Percentiles rank a stretch among this genome's conserved stretches.
phyloP scores from a whole-genome alignment of 2,329 filamentous ascomycete species.

The Colletotrichum sp. region DNA sequence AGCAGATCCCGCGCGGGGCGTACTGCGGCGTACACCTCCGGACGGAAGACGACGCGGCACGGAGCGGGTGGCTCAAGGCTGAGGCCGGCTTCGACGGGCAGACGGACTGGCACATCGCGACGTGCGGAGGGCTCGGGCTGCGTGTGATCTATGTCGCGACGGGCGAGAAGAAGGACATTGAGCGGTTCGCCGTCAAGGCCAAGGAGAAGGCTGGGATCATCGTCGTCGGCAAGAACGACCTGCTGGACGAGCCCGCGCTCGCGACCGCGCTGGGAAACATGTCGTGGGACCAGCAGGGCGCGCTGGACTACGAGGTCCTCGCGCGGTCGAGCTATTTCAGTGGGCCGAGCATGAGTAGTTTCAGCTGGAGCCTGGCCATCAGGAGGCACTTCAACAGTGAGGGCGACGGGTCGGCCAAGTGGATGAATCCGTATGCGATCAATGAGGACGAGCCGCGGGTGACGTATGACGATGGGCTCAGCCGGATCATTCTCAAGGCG shows the following conservation, averaged over 20 bases:
- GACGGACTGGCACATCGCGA: not conserved
- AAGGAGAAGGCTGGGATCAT: not conserved
- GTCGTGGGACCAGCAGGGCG: not conserved
- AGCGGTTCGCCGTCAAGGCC: not conserved
- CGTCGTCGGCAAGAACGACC: not conserved
- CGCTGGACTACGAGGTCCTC: not conserved
- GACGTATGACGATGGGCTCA: not conserved
- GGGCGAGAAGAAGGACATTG: not conserved
- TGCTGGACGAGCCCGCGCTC: not conserved
- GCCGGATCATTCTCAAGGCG: not conserved
- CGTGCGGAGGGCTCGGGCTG: not conserved
- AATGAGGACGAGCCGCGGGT: not conserved
- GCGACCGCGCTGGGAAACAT: not conserved
- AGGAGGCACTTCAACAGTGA: not conserved
- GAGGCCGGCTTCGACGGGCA: not conserved
- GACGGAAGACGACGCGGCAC: not conserved
- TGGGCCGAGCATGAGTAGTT: not conserved
- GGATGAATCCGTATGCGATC: not conserved
- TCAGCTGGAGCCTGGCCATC: not conserved
- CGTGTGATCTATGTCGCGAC: not conserved
- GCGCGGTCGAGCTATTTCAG: not conserved
- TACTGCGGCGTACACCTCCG: not conserved
- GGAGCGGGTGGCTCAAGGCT: not conserved
- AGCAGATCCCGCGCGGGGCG: not conserved
- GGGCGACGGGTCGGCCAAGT: not conserved